Base-by-base conservation (phyloP, 805 yeast species). In the Pichia exigua region DNA sequence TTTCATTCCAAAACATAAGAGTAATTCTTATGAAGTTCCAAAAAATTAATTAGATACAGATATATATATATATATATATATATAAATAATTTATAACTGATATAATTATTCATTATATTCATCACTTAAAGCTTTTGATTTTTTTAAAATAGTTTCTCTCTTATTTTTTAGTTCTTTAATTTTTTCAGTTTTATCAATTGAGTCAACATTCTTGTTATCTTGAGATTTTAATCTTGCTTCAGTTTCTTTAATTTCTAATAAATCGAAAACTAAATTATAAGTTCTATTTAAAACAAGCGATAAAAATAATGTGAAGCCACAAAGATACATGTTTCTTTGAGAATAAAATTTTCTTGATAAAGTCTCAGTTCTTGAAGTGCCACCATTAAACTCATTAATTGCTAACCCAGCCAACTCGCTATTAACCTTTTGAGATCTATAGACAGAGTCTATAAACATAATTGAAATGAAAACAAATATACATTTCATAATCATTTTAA, bases 281-380 rank as follows among this genome's bases (percentile, higher is more conserved):
- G 97, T 89, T 71, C 97, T 79, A 63, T 85, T 82, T 59, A 91
- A 81, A 48, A 89, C 85, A 63, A 91, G 75, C 2, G 96, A 87
- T 62, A 94, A 74, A 67, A 94, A 94, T 66, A 94, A 77, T 2
- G 98, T 90, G 70, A 91, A 89, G 1, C 99, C 99, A 59, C 97
- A 89, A 47, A 94, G 76, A 62, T 94, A 94, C 84, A 90, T 81
- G 74, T 94, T 94, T 73, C 99, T 82, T 73, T 94, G 99, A 21
- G 97, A 89, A 65, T 91, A 91, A 70, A 94, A 94, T 63, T 90
- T 79, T 69, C 97, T 81, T 22, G 97, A 94, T 68, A 86, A 90
- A 51, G 87, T 75, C 63, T 94, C 98, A 21, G 89, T 72, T 53
- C 96, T 76, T 60, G 87, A 92, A 61, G 45, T 70, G 67, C 48